These are phyloP conservation scores for Saccharomycopsis sp. DNA, from an alignment of 805 yeast species.

Conservation along the genomic window DNA sequence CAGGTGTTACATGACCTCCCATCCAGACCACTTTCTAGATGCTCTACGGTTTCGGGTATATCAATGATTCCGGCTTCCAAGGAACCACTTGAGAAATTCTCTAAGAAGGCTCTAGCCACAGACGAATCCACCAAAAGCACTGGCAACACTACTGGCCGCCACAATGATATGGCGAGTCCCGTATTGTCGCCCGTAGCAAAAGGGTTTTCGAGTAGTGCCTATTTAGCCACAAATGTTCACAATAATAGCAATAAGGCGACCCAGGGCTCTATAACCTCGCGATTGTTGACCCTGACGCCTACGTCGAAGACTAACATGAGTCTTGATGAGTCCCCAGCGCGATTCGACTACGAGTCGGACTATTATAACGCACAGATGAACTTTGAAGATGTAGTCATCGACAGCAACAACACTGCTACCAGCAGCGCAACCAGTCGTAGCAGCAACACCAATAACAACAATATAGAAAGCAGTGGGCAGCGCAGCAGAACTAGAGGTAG, in stretches of 20 bases:
- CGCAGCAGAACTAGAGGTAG: not conserved
- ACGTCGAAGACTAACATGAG: constrained; percentile 1
- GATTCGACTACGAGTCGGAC: not conserved
- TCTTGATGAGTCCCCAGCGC: not conserved
- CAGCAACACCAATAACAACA: not conserved
- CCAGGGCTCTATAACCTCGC: too few species aligned
- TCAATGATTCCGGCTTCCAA: constrained; percentile 13
- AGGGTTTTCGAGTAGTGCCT: not conserved
- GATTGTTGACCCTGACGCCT: not conserved
- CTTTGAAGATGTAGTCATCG: constrained; percentile 1
- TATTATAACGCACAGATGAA: not conserved
- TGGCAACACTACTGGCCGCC: not conserved
- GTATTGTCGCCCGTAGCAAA: not conserved
- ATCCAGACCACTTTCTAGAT: constrained; percentile 11
- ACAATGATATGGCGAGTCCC: not conserved
- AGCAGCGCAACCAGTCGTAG: not conserved
- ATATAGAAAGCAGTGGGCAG: not conserved
- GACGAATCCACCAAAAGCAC: too few species aligned
- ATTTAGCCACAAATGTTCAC: not conserved
- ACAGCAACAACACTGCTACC: constrained; percentile 2
- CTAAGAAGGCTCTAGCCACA: not conserved
- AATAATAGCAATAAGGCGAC: not conserved
- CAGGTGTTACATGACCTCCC: constrained; percentile 8
- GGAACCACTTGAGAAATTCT: constrained; percentile 14
- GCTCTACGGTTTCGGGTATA: constrained; percentile 15